Evolutionary conservation across 192 early-diverging fungal species (phyloP).

Genomic region (Backusella australiensis): DNA sequence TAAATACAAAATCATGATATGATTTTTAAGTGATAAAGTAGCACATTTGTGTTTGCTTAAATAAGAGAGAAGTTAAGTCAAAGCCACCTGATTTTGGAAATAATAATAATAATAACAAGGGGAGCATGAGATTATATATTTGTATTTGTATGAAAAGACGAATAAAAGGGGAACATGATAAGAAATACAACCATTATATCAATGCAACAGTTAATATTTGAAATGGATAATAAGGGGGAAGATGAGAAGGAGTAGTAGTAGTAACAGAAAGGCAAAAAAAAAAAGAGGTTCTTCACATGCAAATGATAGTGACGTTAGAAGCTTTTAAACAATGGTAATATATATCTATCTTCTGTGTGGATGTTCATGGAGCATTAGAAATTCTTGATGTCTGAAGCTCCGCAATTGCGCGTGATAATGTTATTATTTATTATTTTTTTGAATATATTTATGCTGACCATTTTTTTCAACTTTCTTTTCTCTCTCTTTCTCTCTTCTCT

Average conservation of each 20-base stretch:
- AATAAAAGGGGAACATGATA: not conserved
- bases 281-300: not conserved
- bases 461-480: not conserved
- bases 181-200: not conserved
- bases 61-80: not conserved
- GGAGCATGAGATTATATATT: not conserved
- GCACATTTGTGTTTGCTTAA: not conserved
- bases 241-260: not conserved
- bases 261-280: not conserved
- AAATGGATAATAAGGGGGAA: not conserved
- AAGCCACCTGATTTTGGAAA: slow-evolving; percentile 1
- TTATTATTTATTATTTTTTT: not conserved
- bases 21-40: not conserved
- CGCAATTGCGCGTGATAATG: slow-evolving; percentile 4
- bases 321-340: slow-evolving; percentile 3
- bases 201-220: not conserved
- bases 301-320: slow-evolving; percentile 6
- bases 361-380: not conserved
- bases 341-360: not conserved
- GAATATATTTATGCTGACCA: not conserved
- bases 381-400: not conserved
- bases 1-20: not conserved
- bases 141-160: not conserved
- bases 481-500: not conserved
- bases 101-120: not conserved